phyloP scores from a whole-genome alignment of 805 yeast species.

The Yamadazyma olivae region DNA sequence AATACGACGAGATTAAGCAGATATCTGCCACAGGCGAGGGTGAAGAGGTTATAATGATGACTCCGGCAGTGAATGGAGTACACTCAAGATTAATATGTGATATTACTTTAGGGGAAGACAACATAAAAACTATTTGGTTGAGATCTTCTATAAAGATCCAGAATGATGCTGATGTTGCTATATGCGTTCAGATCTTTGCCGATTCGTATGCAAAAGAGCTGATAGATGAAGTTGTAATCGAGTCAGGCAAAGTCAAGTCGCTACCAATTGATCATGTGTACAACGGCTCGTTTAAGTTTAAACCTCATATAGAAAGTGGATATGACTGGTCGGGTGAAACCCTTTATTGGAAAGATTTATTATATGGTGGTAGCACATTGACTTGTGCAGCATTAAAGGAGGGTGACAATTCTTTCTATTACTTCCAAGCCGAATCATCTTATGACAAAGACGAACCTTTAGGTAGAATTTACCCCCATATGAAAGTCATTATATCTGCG shows the following conservation, averaged over 20 bases:
- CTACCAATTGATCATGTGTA: slow-evolving; percentile 74
- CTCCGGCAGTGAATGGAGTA: slow-evolving; percentile 58
- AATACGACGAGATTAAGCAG: slow-evolving; percentile 50
- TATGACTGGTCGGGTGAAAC: slow-evolving; percentile 68
- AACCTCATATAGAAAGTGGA: slow-evolving; percentile 53
- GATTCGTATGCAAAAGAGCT: slow-evolving; percentile 19
- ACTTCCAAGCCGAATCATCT: slow-evolving; percentile 69
- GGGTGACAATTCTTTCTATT: slow-evolving; percentile 47
- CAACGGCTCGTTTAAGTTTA: slow-evolving; percentile 51
- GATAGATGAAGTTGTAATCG: slow-evolving; percentile 28
- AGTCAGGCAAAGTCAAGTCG: slow-evolving; percentile 57
- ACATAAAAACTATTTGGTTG: slow-evolving; percentile 73
- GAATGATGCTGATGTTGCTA: slow-evolving; percentile 59
- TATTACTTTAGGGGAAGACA: slow-evolving; percentile 65
- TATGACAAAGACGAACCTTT: slow-evolving; percentile 68
- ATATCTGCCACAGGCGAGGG: slow-evolving; percentile 81
- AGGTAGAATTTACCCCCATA: slow-evolving; percentile 76
- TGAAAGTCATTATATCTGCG: slow-evolving; percentile 73
- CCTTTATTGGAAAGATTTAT: slow-evolving; percentile 63
- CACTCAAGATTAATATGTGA: slow-evolving; percentile 78
- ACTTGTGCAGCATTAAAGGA: slow-evolving; percentile 51
- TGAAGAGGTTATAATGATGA: slow-evolving; percentile 66
- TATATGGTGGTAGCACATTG: slow-evolving; percentile 49
- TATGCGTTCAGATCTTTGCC: slow-evolving; percentile 45
- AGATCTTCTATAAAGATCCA: slow-evolving; percentile 71